phyloP scores from a whole-genome alignment of 305 asterid genomes.

The Fraxinus sp. region DNA sequence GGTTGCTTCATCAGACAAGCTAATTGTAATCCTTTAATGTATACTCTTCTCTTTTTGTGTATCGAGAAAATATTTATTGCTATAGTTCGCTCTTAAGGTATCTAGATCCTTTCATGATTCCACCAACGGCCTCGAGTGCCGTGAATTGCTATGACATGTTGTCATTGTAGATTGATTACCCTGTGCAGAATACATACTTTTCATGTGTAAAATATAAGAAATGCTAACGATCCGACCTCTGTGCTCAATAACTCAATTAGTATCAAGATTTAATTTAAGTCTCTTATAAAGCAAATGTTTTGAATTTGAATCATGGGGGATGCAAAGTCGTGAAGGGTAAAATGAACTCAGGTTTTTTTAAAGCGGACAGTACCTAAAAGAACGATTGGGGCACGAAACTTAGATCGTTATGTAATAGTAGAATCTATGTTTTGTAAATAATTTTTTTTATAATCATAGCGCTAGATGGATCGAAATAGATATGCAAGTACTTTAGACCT shows the following conservation, averaged over 20 bases:
- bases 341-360: too few species aligned
- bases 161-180: neutral
- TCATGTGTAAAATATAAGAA: neutral
- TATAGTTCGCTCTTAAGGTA: neutral
- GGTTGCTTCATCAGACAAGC: neutral
- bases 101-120: neutral
- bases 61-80: neutral
- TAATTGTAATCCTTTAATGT: neutral
- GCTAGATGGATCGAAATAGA: neutral
- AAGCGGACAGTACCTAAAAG: neutral
- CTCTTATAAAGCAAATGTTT: too few species aligned
- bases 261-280: too few species aligned
- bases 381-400: neutral
- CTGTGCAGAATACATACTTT: neutral
- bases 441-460: neutral
- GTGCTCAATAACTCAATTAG: neutral
- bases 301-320: neutral
- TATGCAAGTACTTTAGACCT: neutral
- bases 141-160: neutral
- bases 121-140: neutral
- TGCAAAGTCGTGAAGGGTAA: neutral
- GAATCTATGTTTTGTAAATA: neutral
- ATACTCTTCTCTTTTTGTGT: neutral
- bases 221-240: neutral
- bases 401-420: too few species aligned